A percentile compares a stretch with the other conserved stretches of the same genome.
Conservation (phyloP, 164 flowering plant species). For the Magnolia kwangsiensis region DNA sequence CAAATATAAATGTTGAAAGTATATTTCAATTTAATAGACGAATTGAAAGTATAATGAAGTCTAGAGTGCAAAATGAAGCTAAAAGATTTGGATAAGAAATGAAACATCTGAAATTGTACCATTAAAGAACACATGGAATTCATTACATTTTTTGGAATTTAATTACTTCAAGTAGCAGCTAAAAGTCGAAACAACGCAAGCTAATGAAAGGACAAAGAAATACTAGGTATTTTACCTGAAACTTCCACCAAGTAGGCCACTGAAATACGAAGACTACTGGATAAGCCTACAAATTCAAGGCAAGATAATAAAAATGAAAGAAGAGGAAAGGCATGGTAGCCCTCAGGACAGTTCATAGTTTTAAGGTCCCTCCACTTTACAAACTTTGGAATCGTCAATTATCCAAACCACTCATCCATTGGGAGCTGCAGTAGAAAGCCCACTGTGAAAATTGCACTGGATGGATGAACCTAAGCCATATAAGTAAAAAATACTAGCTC, state of each 20-base stretch:
- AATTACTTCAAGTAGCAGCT: not conserved
- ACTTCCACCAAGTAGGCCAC: constrained; percentile 27
- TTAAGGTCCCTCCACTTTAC: not conserved
- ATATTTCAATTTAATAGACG: too few species aligned
- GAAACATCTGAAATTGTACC: too few species aligned
- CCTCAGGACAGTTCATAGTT: not conserved
- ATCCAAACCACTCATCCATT: not conserved
- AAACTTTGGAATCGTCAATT: not conserved
- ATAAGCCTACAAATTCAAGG: constrained; percentile 20
- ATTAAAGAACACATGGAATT: not conserved
- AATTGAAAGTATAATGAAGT: too few species aligned
- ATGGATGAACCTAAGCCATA: too few species aligned
- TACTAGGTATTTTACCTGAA: constrained; percentile 18
- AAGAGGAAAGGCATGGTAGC: not conserved
- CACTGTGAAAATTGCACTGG: too few species aligned
- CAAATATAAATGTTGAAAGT: too few species aligned
- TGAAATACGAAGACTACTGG: constrained; percentile 29
- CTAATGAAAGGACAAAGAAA: not conserved
- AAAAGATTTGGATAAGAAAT: too few species aligned
- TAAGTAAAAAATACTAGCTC: too few species aligned
- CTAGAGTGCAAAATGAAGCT: too few species aligned
- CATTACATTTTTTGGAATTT: not conserved
- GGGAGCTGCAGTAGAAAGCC: too few species aligned
- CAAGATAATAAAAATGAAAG: not conserved
- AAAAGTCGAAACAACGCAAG: not conserved